These are phyloP conservation scores for Alternaria angustiovoidea DNA, from an alignment of 2,329 filamentous ascomycete genomes.

Conservation along the genomic window DNA sequence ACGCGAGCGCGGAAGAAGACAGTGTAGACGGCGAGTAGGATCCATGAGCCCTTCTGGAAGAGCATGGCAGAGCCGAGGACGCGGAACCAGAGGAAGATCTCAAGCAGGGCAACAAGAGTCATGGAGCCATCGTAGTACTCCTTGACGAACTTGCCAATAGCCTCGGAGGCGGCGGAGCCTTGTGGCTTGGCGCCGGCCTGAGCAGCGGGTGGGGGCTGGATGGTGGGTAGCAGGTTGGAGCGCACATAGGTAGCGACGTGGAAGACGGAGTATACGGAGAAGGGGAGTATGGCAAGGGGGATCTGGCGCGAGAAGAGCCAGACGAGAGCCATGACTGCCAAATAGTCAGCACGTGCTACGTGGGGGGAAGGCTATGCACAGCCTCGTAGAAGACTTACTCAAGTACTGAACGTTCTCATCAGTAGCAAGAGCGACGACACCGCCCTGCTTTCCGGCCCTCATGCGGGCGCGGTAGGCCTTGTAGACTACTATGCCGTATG, in stretches of 20 bases:
- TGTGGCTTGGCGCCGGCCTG: constrained; percentile 63
- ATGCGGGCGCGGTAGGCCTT: constrained; percentile 91
- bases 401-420: constrained; percentile 99
- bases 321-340: constrained; percentile 84
- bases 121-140: constrained; percentile 97
- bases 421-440: constrained; percentile 71
- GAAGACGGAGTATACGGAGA: constrained; percentile 97
- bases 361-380: background rate
- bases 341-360: constrained; percentile 28
- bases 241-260: constrained; percentile 97
- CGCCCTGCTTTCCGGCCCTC: constrained; percentile 73
- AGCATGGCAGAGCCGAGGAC: constrained; percentile 81
- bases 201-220: constrained; percentile 71
- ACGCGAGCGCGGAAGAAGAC: constrained; percentile 90
- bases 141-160: constrained; percentile 94
- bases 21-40: constrained; percentile 85
- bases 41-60: constrained; percentile 91
- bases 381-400: constrained; percentile 64
- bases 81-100: constrained; percentile 87
- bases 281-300: constrained; percentile 88
- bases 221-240: constrained; percentile 87
- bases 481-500: constrained; percentile 98
- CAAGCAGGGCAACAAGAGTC: constrained; percentile 87
- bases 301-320: constrained; percentile 95
- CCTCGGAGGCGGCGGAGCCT: constrained; percentile 74